Base-by-base conservation (phyloP, 768 basidiomycete genomes). In the Boletus rufocinnamomeus region DNA sequence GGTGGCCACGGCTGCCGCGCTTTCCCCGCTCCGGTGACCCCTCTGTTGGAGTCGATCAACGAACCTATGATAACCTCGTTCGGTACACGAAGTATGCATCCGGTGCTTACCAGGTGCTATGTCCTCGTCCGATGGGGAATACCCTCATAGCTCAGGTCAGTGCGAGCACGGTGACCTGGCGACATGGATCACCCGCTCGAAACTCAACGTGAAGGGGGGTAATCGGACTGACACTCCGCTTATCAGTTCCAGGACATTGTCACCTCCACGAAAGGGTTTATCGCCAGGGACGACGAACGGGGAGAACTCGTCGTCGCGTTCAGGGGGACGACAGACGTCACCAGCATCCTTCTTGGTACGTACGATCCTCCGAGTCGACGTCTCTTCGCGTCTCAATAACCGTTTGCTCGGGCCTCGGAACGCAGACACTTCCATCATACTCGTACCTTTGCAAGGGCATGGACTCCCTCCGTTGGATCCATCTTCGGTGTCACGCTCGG, bases 81-180 rank as follows among this genome's bases (percentile, higher is more conserved):
- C 73, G 70, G 16, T 82, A 78, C 61, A 74, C 78, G 1, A 81
- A 80, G 63, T 84, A 82, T 61, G 77, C 82, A 7, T 83, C 81
- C 7, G 80, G 80, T 2, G 76, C 75, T 19, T 82, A 83, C 60
- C 80, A 79, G 52, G 52, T 69, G 27, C 37, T 80, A 8, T 83
- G 82, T 56, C 79, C 77, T 6, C 68, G 70, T 11, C 83, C 83
- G n/a, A 66, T 82, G 58, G 82, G 83, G 3, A 80, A 76, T 38
- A 72, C 60, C 8, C 74, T 83, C 40, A 59, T 84, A 30, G 41
- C 59, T n/a, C 63, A 73, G 66, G 82, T 82, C 37, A 53, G 77
- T 66, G 32, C 23, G 7, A 50, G 21, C n/a, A 16, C 21, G 10
- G 32, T 14, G 27, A 37, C 9, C 52, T 3, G 40, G 13, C 6